These are phyloP conservation scores for Fusarium piperis DNA, from an alignment of 2,329 filamentous ascomycete species.

Conservation along the genomic window DNA sequence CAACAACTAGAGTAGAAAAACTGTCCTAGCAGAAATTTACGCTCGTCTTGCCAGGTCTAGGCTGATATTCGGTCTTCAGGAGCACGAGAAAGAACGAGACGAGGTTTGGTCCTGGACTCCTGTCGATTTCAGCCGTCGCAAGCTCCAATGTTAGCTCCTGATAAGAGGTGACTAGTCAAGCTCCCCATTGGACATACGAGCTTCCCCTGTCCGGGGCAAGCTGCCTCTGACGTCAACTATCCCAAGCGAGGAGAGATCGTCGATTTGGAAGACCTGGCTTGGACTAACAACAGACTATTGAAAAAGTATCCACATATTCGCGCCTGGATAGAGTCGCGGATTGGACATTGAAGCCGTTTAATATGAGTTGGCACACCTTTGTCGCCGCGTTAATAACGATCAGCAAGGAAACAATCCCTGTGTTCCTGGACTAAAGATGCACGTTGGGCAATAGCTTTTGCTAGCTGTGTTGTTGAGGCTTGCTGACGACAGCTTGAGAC, in stretches of 20 bases:
- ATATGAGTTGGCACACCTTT: not conserved
- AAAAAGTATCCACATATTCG: not conserved
- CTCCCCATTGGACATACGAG: not conserved
- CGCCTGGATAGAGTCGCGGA: not conserved
- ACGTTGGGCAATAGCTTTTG: not conserved
- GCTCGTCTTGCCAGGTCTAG: not conserved
- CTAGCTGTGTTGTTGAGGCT: not conserved
- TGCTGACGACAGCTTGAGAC: not conserved
- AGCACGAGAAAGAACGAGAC: not conserved
- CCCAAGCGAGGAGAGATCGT: not conserved
- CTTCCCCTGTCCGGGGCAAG: not conserved
- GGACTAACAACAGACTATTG: not conserved
- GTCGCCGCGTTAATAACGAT: not conserved
- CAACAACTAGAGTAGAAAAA: not conserved
- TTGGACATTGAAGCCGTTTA: not conserved
- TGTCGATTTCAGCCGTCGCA: not conserved
- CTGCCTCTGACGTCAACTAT: not conserved
- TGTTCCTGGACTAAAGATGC: not conserved
- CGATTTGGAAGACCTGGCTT: not conserved
- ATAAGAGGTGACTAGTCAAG: not conserved
- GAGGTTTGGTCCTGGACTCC: too few species aligned
- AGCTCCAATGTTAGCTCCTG: not conserved
- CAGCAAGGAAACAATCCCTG: not conserved
- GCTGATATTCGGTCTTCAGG: not conserved
- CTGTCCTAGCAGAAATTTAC: not conserved